These are phyloP conservation scores for Sanghuangporus baumii DNA, from an alignment of 1,284 basidiomycete genomes.

Conservation along the genomic window DNA sequence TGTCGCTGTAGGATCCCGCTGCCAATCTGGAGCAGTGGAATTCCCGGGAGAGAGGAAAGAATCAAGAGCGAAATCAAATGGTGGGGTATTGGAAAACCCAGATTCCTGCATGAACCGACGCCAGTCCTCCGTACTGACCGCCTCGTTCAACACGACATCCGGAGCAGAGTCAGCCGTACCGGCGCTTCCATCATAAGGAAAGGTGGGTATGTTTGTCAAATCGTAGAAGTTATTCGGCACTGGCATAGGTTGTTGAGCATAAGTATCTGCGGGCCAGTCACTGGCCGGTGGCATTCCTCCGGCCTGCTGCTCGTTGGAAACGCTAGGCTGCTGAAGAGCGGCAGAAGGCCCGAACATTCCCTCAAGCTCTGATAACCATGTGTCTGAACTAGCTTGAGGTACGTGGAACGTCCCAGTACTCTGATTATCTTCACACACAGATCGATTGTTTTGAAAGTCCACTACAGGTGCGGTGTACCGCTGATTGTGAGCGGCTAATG, in stretches of 20 bases:
- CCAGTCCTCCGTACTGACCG: conserved; percentile 1
- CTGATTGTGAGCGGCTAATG: too few species aligned
- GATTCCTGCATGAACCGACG: neutral
- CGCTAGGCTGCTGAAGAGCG: neutral
- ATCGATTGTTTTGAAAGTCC: too few species aligned
- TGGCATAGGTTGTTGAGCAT: neutral
- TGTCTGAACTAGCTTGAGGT: neutral
- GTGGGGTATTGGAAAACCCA: neutral
- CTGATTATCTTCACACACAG: neutral
- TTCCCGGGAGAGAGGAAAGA: neutral
- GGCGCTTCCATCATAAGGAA: neutral
- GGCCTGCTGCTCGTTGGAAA: neutral
- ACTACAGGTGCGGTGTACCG: too few species aligned
- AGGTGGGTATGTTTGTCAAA: too few species aligned
- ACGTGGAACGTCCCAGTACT: neutral
- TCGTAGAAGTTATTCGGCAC: neutral
- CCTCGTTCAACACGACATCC: neutral
- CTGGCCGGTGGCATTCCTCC: too few species aligned
- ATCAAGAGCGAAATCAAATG: neutral
- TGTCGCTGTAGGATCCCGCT: too few species aligned
- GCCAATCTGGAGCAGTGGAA: too few species aligned
- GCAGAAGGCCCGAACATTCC: neutral
- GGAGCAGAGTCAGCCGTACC: neutral
- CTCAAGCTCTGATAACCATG: neutral
- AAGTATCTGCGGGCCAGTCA: neutral